Evolutionary conservation across 306 rosid species (phyloP), one percentile per base, ranked within the genome.

Genomic region (Calophaca sinica): DNA sequence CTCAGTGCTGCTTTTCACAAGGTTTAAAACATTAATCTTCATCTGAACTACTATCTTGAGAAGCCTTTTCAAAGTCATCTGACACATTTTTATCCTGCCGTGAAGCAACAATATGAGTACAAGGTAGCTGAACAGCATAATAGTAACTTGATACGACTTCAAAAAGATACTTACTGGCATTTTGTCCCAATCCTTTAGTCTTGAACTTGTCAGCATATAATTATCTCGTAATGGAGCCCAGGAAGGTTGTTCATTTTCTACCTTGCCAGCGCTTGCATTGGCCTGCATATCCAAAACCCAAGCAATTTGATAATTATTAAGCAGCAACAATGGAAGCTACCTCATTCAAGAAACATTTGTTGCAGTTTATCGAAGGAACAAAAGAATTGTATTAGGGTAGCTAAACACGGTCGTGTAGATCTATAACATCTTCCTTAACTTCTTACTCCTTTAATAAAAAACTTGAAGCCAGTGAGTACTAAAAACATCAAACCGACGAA

Each of bases 141-240:
- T 11, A 49, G 7, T 2, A 20, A 35, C 70, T 52, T 13, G 5
- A 6, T 7, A 6, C 13, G 10, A 61, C 38, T 35, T 35, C 38
- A 52, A 5, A 38, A 44, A 54, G 49, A 48, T 14, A 60, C 91
- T 82, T 84, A 94, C 97, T 39, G 87, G 89, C 86, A 79, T 80
- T 83, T 94, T 92, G 70, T 94, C 97, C 98, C 98, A 91, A 70
- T 88, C 83, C 84, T 90, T 91, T 70, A 94, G 72, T 78, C 80
- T 94, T 38, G 98, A 79, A 82, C 73, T 90, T 26, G 97, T 88
- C 75, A 94, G 86, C 98, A 91, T 91, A 81, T 88, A 91, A 81
- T 86, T 94, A 71, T 94, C 97, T 12, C 90, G 87, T 68, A 94
- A 72, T n/a, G 98, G 98, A 75, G 96, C 97, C 98, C 98, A 94